Conservation (phyloP, 2,329 filamentous ascomycete genomes). For the Ceratocystis papillata region DNA sequence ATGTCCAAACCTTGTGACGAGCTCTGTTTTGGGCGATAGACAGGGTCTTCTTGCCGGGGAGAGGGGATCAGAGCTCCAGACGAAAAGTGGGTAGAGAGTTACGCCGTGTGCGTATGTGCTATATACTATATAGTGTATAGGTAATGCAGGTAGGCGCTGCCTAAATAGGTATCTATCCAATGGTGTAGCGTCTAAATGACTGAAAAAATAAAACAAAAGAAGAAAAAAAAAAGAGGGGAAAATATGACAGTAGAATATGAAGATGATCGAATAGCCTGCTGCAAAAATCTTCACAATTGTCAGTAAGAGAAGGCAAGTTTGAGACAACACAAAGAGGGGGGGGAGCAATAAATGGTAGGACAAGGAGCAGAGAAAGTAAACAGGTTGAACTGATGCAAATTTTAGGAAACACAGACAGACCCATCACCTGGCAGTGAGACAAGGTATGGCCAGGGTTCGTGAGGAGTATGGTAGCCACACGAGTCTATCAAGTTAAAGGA, state of each 20-base stretch:
- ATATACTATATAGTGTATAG: not conserved
- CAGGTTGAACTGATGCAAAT: not conserved
- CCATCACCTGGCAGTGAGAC: not conserved
- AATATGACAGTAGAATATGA: not conserved
- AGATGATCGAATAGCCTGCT: constrained; percentile 1
- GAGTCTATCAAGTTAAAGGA: not conserved
- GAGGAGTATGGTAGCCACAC: not conserved
- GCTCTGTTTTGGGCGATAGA: constrained; percentile 7
- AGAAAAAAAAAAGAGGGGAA: not conserved
- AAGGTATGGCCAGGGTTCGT: not conserved
- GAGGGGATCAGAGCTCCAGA: constrained; percentile 20
- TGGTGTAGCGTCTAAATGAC: not conserved
- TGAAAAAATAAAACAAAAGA: not conserved
- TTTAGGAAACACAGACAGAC: not conserved
- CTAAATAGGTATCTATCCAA: not conserved
- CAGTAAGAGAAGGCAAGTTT: not conserved
- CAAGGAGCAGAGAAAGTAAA: not conserved
- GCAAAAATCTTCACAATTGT: not conserved
- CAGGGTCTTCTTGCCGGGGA: not conserved
- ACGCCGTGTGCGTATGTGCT: too few relatives aligned
- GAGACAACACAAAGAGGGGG: not conserved
- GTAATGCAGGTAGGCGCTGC: not conserved
- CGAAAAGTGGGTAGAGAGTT: constrained; percentile 13
- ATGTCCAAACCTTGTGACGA: not conserved
- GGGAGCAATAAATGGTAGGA: not conserved